Conservation (phyloP, 1,284 basidiomycete species). For the Tilletia setariae region DNA sequence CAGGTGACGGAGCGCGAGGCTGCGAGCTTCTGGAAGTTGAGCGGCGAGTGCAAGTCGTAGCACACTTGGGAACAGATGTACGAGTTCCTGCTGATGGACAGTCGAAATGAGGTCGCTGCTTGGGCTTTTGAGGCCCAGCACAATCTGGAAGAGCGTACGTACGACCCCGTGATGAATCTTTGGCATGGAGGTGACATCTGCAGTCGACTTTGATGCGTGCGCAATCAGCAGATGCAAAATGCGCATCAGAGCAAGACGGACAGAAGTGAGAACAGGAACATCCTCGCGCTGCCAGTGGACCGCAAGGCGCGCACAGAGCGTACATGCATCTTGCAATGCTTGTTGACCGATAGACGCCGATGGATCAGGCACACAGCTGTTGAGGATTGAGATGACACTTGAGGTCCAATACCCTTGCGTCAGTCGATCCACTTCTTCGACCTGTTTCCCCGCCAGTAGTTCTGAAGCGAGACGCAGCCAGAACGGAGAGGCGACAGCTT, state of each 20-base stretch:
- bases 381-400: not conserved
- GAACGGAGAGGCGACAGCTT: not conserved
- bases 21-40: not conserved
- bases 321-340: not conserved
- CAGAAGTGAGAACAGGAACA: not conserved
- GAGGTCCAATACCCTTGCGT: conserved; percentile 10
- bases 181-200: not conserved
- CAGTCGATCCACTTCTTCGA: not conserved
- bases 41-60: not conserved
- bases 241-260: not conserved
- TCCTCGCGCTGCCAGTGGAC: not conserved
- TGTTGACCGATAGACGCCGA: not conserved
- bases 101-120: not conserved
- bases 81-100: not conserved
- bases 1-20: not conserved
- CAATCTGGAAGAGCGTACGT: conserved; percentile 1
- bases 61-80: not conserved
- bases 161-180: not conserved
- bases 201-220: not conserved
- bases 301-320: conserved; percentile 1
- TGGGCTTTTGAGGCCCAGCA: not conserved
- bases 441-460: not conserved
- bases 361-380: not conserved
- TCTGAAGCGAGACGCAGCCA: not conserved
- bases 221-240: not conserved